Evolutionary conservation across 306 rosid genomes (phyloP).

Genomic region (Crotalaria pallida): DNA sequence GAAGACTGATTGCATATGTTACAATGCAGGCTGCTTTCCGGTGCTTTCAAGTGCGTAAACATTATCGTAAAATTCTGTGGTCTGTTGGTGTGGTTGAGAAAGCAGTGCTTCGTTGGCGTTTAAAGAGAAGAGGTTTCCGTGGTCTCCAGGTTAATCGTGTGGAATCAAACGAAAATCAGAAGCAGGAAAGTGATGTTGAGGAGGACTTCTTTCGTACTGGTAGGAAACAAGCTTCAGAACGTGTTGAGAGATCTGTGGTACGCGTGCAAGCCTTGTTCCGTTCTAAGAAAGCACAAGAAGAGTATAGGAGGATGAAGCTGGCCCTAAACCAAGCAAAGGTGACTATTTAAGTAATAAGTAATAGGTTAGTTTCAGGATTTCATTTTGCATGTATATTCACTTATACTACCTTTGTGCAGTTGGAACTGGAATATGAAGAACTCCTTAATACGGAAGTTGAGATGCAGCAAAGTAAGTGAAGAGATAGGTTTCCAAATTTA

Average conservation of each 20-base stretch:
- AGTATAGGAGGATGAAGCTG: conserved; percentile 85
- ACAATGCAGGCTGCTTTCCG: conserved; percentile 79
- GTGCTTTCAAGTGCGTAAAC: conserved; percentile 68
- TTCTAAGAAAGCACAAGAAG: conserved; percentile 85
- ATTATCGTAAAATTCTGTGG: conserved; percentile 81
- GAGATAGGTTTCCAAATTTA: conserved; percentile 8
- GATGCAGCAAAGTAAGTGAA: conserved; percentile 41
- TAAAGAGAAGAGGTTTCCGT: conserved; percentile 83
- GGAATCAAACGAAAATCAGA: conserved; percentile 25
- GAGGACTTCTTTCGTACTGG: conserved; percentile 75
- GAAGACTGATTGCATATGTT: conserved; percentile 18
- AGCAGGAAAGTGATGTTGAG: conserved; percentile 48
- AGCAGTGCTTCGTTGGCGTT: conserved; percentile 88
- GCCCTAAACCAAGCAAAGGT: conserved; percentile 68
- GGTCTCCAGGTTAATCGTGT: conserved; percentile 58
- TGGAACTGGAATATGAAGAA: conserved; percentile 68
- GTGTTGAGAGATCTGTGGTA: conserved; percentile 66
- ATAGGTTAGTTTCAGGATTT: background rate
- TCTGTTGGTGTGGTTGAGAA: conserved; percentile 89
- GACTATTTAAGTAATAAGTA: conserved; percentile 7
- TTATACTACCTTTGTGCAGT: conserved; percentile 41
- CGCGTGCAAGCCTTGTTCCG: conserved; percentile 91
- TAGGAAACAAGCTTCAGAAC: conserved; percentile 82
- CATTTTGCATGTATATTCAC: conserved; percentile 13
- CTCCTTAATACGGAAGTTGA: conserved; percentile 48